These are phyloP conservation scores for Jacaranda mimosifolia DNA, from an alignment of 257 asterid genomes.

Conservation along the genomic window DNA sequence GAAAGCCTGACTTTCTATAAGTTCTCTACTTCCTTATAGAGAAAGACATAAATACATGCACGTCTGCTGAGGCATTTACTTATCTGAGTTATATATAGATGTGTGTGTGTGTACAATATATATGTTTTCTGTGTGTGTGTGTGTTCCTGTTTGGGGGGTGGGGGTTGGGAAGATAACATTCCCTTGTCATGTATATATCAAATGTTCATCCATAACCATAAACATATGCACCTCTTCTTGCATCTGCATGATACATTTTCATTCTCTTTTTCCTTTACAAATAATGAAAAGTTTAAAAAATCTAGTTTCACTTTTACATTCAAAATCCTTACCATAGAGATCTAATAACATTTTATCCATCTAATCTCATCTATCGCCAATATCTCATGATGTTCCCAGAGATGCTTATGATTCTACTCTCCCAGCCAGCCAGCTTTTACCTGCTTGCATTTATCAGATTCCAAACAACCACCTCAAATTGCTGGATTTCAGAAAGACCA, in stretches of 20 bases:
- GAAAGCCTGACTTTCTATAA: not conserved
- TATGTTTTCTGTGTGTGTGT: not conserved
- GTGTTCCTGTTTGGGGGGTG: not conserved
- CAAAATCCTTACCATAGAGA: conserved; percentile 10
- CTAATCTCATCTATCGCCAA: conserved; percentile 22
- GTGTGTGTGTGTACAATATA: not conserved
- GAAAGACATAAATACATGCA: not conserved
- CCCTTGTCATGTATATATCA: not conserved
- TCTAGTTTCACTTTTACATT: conserved; percentile 6
- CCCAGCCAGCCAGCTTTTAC: not conserved
- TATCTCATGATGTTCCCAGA: not conserved
- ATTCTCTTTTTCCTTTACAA: not conserved
- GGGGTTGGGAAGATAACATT: conserved; percentile 3
- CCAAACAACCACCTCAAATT: conserved; percentile 5
- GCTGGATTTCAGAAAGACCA: not conserved
- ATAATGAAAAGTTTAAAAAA: not conserved
- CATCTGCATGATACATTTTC: not conserved
- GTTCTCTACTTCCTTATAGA: not conserved
- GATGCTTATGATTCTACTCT: not conserved
- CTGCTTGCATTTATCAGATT: not conserved
- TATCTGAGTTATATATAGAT: not conserved
- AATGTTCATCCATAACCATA: conserved; percentile 30
- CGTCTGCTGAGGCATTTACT: not conserved
- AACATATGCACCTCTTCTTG: not conserved
- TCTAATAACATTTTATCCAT: conserved; percentile 23